Conservation (phyloP, 2,329 filamentous ascomycete genomes). For the Microdochium nivale region DNA sequence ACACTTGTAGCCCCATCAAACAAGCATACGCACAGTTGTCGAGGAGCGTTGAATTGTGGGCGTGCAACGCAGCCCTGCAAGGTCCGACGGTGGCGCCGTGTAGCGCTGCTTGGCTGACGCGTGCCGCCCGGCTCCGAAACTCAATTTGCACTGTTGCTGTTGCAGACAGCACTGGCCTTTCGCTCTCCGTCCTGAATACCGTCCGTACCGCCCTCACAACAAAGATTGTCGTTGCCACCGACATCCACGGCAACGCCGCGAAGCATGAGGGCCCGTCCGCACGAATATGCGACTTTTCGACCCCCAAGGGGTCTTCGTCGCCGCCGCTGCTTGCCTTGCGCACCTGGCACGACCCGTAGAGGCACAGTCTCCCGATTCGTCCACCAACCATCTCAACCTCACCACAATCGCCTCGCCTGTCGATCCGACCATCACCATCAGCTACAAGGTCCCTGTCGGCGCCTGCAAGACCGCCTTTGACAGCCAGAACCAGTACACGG, state of each 20-base stretch:
- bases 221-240: background rate
- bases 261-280: background rate
- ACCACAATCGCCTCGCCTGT: conserved; percentile 54
- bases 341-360: background rate
- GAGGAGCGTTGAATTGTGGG: background rate
- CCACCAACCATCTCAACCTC: conserved; percentile 24
- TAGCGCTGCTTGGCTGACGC: background rate
- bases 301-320: background rate
- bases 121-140: background rate
- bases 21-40: too few relatives aligned
- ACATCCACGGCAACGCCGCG: background rate
- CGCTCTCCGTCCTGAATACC: background rate
- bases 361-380: conserved; percentile 22
- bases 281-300: conserved; percentile 5
- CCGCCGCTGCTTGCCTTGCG: conserved; percentile 1
- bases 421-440: conserved; percentile 54
- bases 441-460: conserved; percentile 53
- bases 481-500: conserved; percentile 50
- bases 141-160: too few relatives aligned
- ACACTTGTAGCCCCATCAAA: too few relatives aligned
- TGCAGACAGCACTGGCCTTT: background rate
- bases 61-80: too few relatives aligned
- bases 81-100: background rate
- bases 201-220: too few relatives aligned
- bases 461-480: conserved; percentile 58